Evolutionary conservation across 495 filamentous ascomycete species (phyloP), one percentile per base, ranked within the genome.

Genomic region (Cenococcum geophilum): DNA sequence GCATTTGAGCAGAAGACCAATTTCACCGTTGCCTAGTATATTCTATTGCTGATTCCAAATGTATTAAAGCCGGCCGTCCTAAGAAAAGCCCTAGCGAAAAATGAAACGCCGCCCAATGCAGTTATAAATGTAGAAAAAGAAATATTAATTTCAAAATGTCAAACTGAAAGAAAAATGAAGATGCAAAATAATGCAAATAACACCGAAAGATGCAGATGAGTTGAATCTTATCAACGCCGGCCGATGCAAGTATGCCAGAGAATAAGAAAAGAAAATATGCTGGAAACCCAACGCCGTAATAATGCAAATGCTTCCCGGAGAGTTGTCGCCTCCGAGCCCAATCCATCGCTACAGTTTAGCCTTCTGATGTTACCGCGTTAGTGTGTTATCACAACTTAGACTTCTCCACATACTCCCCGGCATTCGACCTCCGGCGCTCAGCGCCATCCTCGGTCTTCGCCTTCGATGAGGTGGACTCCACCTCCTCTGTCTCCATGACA

Each of bases 401-500:
- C 58, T 54, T 62, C 55, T 65, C 56, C 9, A 37, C 45, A 21
- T 65, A 54, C 5, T 65, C 66, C 10, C 47, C 21, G 8, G 25
- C n/a, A 36, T 60, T 61, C 57, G 57, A 63, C 60, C 66, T 69
- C 63, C 63, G 63, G 60, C 53, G 61, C 34, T 64, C 59, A 34
- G 25, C 60, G 57, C 66, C 60, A 63, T 69, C 63, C 59, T 66
- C 58, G 63, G 59, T 59, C 66, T 62, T 56, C 62, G 51, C 62
- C 51, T 47, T 47, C 54, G 37, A 47, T 35, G 16, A 23, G 36
- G 55, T 9, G 27, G 14, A 42, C 43, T 65, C 64, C 43, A 59
- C 62, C 54, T 69, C 66, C 50, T 59, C 61, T 27, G 73, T 72
- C 45, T 76, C 75, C 14, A 68, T 57, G 36, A 76, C 70, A 14